Conservation (phyloP, 306 rosid species). For the Vicia villosa region DNA sequence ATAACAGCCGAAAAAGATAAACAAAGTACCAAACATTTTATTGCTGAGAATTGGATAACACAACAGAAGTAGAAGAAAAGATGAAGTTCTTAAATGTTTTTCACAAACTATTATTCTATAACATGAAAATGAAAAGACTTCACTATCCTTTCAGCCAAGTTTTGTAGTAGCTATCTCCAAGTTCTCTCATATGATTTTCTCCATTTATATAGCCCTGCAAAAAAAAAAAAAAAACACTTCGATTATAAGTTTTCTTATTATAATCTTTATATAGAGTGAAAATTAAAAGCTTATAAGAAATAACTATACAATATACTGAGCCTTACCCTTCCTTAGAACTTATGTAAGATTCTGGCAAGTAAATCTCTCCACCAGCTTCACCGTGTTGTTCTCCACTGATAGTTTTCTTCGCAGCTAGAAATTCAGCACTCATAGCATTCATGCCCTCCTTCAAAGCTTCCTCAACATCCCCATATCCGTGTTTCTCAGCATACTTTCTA, state of each 20-base stretch:
- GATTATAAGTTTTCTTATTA: too few species aligned
- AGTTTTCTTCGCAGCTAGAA: conserved; percentile 86
- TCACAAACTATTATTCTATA: conserved; percentile 56
- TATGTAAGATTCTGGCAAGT: conserved; percentile 77
- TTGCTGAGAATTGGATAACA: conserved; percentile 45
- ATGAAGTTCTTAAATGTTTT: conserved; percentile 38
- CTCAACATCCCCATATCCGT: conserved; percentile 87
- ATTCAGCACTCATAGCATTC: conserved; percentile 99
- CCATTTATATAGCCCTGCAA: conserved; percentile 51
- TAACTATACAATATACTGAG: conserved; percentile 38
- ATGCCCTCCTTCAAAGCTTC: conserved; percentile 90
- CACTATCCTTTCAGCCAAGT: conserved; percentile 36
- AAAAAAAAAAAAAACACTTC: conserved; percentile 27
- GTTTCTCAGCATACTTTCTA: conserved; percentile 93
- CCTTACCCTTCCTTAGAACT: conserved; percentile 63
- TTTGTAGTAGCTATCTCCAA: conserved; percentile 46
- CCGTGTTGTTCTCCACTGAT: conserved; percentile 98
- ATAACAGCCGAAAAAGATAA: conserved; percentile 38
- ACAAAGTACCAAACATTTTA: conserved; percentile 37
- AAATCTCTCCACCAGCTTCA: conserved; percentile 97
- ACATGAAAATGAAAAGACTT: conserved; percentile 44
- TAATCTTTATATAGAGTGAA: too few species aligned
- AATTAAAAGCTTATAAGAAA: too few species aligned
- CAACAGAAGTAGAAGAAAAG: conserved; percentile 31
- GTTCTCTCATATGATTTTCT: conserved; percentile 41